Evolutionary conservation across 257 asterid genomes (phyloP).

Genomic region (Nicotiana obtusifolia): DNA sequence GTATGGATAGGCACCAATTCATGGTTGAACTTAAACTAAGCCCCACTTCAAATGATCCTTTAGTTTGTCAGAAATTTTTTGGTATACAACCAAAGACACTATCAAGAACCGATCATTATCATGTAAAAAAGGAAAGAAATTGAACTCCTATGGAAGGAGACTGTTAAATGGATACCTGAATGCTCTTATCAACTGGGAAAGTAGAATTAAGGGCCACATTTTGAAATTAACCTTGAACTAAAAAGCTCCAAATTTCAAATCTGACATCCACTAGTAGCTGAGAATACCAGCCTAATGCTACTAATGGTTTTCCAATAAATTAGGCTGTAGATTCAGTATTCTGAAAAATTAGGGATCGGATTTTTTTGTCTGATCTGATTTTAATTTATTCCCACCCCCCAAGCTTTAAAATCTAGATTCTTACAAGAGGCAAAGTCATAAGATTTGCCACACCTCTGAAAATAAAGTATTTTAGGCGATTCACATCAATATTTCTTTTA

Average conservation of each 20-base stretch:
- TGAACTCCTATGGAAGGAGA: background rate
- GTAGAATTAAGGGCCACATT: background rate
- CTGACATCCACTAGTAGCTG: background rate
- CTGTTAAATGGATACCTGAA: background rate
- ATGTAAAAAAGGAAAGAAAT: background rate
- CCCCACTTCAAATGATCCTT: background rate
- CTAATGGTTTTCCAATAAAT: background rate
- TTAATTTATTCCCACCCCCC: background rate
- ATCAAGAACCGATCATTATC: background rate
- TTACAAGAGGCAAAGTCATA: background rate
- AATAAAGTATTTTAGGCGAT: too few species aligned
- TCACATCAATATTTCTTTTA: too few species aligned
- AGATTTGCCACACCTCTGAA: background rate
- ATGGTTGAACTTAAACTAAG: background rate
- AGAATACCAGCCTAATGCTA: background rate
- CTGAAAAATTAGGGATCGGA: background rate
- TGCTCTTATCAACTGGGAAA: background rate
- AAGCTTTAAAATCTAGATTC: background rate
- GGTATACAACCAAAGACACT: background rate
- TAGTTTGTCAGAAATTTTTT: background rate
- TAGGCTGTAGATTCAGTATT: background rate
- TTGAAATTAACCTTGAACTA: background rate
- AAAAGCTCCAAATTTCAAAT: background rate
- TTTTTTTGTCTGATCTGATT: too few species aligned
- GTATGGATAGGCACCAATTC: background rate